Conservation (phyloP, 1,284 basidiomycete genomes). For the Heliocybe sulcata region DNA sequence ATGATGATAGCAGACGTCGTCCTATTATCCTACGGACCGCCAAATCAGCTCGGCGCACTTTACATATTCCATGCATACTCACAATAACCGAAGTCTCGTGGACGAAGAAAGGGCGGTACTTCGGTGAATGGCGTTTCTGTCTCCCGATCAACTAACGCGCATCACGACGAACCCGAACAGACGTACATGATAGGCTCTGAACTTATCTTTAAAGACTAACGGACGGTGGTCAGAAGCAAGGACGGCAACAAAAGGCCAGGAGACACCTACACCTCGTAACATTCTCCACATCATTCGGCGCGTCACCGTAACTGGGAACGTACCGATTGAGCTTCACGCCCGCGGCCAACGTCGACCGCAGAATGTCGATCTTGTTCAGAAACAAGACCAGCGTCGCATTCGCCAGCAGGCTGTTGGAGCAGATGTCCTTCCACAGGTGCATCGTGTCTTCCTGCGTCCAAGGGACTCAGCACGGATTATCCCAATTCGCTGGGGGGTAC, state of each 20-base stretch:
- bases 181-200: slow-evolving; percentile 2
- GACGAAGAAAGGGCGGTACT: background rate
- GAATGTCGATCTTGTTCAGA: slow-evolving; percentile 63
- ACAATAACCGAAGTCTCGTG: slow-evolving; percentile 1
- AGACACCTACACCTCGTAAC: background rate
- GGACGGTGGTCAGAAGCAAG: background rate
- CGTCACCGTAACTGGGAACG: slow-evolving; percentile 56
- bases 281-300: slow-evolving; percentile 41
- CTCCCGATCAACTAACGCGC: background rate
- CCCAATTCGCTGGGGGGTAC: slow-evolving; percentile 5
- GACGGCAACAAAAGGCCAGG: too few relatives aligned
- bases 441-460: slow-evolving; percentile 41
- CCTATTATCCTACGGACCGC: background rate
- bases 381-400: slow-evolving; percentile 56
- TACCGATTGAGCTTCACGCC: slow-evolving; percentile 52
- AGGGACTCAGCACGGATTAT: background rate
- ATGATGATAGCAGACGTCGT: slow-evolving; percentile 1
- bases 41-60: background rate
- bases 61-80: background rate
- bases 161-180: background rate
- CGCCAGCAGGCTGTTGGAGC: slow-evolving; percentile 41
- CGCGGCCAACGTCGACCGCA: slow-evolving; percentile 50
- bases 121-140: background rate
- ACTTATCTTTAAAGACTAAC: slow-evolving; percentile 3
- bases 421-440: slow-evolving; percentile 51